Evolutionary conservation across 2,329 filamentous ascomycete genomes (phyloP).

Genomic region (Pestalotiopsis sp.): DNA sequence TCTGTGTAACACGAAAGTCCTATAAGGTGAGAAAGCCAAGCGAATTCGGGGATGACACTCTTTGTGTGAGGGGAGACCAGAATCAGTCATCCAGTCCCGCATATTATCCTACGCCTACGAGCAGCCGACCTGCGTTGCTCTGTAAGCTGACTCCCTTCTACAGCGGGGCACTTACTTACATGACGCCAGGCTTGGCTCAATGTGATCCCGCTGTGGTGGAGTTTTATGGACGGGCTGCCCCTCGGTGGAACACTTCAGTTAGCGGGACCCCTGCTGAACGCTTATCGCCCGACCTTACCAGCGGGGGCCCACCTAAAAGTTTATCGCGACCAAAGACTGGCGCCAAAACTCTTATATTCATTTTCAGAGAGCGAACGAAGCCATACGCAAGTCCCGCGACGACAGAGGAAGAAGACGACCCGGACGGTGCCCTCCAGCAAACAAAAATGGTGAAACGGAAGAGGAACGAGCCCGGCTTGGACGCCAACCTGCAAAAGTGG

Average conservation of each 20-base stretch:
- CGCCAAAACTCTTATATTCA: not conserved
- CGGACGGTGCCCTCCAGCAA: constrained; percentile 73
- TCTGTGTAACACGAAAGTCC: not conserved
- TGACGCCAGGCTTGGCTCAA: not conserved
- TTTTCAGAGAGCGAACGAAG: not conserved
- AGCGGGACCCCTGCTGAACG: not conserved
- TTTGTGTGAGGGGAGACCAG: not conserved
- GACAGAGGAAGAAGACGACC: constrained; percentile 70
- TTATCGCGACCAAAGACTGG: not conserved
- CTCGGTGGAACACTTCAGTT: not conserved
- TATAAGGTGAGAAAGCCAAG: not conserved
- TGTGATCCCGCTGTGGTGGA: not conserved
- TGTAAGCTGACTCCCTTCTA: not conserved
- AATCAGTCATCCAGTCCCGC: not conserved
- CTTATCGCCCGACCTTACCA: not conserved
- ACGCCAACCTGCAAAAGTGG: constrained; percentile 54
- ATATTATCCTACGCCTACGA: not conserved
- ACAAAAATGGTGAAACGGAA: constrained; percentile 61
- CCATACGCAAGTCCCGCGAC: not conserved
- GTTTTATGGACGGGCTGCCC: not conserved
- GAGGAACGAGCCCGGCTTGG: constrained; percentile 48
- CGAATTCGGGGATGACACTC: not conserved
- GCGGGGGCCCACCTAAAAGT: constrained; percentile 9
- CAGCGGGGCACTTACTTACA: not conserved
- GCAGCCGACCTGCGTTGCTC: not conserved